Percentiles rank a stretch among this genome's conserved stretches.
Evolutionary conservation across 2,329 filamentous ascomycete species (phyloP).

Genomic region (Microcera coccophila): DNA sequence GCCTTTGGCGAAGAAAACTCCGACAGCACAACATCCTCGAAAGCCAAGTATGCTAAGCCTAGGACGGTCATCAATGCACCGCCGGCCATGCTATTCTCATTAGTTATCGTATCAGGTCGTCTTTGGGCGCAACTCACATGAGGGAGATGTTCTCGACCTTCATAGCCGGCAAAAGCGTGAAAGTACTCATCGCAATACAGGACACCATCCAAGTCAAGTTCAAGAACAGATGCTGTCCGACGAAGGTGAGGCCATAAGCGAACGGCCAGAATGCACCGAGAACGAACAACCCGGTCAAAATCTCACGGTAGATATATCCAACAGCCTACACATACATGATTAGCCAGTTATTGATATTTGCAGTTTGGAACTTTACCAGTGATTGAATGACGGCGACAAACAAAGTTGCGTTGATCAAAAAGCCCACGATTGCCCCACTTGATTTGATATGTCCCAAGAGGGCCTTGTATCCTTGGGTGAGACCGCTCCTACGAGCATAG

Average conservation of each 20-base stretch:
- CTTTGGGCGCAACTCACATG: conserved; percentile 54
- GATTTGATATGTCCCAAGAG: conserved; percentile 68
- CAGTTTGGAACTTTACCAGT: conserved; percentile 53
- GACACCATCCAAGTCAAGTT: conserved; percentile 69
- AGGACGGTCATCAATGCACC: conserved; percentile 73
- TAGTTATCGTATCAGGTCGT: conserved; percentile 2
- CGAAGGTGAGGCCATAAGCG: conserved; percentile 68
- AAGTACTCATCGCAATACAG: conserved; percentile 80
- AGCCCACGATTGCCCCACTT: conserved; percentile 50
- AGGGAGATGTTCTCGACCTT: conserved; percentile 74
- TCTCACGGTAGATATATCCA: conserved; percentile 86
- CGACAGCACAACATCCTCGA: conserved; percentile 62
- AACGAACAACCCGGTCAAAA: conserved; percentile 77
- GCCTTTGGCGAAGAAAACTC: conserved; percentile 36
- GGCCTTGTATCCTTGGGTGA: conserved; percentile 61
- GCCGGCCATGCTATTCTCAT: conserved; percentile 58
- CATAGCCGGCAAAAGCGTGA: conserved; percentile 82
- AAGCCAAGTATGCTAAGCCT: conserved; percentile 73
- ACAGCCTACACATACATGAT: conserved; percentile 59
- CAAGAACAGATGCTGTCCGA: conserved; percentile 61
- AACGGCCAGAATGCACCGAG: conserved; percentile 74
- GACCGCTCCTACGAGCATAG: conserved; percentile 68
- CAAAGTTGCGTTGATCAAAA: conserved; percentile 59
- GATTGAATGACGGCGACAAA: conserved; percentile 77
- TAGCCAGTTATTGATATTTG: not conserved